Base-by-base conservation (phyloP, 345 rosid species). In the Sonneratia caseolaris region DNA sequence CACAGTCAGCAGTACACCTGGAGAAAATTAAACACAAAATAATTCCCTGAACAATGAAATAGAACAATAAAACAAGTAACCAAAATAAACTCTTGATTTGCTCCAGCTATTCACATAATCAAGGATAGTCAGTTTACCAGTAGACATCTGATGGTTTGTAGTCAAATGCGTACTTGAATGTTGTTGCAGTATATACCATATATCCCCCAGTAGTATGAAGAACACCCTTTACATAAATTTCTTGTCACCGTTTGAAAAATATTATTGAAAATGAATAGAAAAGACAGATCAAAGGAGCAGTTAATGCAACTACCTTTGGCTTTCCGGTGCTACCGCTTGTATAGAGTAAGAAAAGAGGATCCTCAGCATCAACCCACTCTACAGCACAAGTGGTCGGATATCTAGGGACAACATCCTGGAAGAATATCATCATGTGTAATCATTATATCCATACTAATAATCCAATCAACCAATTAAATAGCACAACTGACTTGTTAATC, bases 1-100 rank as follows among this genome's bases (percentile, higher is more conserved):
- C 99, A 86, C 99, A 95, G 78, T 95, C 99, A 77, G 99, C 99
- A 45, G 99, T 95, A 82, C 99, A 95, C 99, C 99, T 95, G 74
- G 57, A 80, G 53, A 55, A 16, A 55, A 55, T 18, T 11, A 70
- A 64, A 45, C 48, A 57, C 5, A 51, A 9, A 79, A 57, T 71
- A 55, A 32, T 35, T 68, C 51, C 36, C 19, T n/a, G 7, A 40
- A 67, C 68, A 55, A 12, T 21, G 66, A 49, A 0, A 56, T 49
- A 51, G 65, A 73, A 36, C 21, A 21, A 19, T 15, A 27, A 49
- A 14, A 13, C n/a, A 2, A 36, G 11, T 16, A 24, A 15, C 51
- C 38, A 4, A 35, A 70, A 49, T 21, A 45, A 42, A 21, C 37
- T 64, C 42, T 9, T 68, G 22, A 69, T 70, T 69, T 48, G 71